Conservation (phyloP, 495 filamentous ascomycete genomes). For the Daldinia concentrica region DNA sequence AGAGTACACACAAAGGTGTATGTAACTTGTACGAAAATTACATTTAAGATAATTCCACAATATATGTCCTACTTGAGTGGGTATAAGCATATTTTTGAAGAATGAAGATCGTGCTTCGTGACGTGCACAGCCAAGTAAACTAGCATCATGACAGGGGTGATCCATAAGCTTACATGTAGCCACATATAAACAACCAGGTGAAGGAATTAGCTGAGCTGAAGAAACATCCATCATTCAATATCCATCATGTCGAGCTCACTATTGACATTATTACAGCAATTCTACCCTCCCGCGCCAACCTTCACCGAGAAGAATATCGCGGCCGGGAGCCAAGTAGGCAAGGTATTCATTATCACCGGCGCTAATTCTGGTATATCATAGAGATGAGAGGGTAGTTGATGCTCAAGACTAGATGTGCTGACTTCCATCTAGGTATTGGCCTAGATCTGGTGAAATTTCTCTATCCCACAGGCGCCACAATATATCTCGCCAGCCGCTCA, state of each 20-base stretch:
- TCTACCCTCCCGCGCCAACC: slow-evolving; percentile 40
- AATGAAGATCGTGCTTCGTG: too few species aligned
- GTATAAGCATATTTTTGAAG: too few species aligned
- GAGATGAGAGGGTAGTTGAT: not conserved
- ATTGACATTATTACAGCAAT: slow-evolving; percentile 15
- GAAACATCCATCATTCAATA: not conserved
- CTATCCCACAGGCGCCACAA: slow-evolving; percentile 45
- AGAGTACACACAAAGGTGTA: too few species aligned
- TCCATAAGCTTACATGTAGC: not conserved
- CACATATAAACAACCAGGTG: not conserved
- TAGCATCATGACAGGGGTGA: not conserved
- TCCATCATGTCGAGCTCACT: not conserved
- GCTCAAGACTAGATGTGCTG: not conserved
- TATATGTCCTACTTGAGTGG: too few species aligned
- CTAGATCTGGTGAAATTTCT: slow-evolving; percentile 51
- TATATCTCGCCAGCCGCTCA: slow-evolving; percentile 50
- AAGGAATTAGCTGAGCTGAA: not conserved
- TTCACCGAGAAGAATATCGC: slow-evolving; percentile 32
- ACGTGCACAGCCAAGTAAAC: not conserved
- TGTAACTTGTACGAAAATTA: too few species aligned
- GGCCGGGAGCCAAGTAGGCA: slow-evolving; percentile 44
- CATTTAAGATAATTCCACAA: too few species aligned
- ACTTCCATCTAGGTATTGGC: slow-evolving; percentile 23
- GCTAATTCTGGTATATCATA: slow-evolving; percentile 53
- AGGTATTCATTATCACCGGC: slow-evolving; percentile 51